Evolutionary conservation across 768 basidiomycete species (phyloP), one percentile per base, ranked within the genome.

Genomic region (Cyclocybe aegerita): DNA sequence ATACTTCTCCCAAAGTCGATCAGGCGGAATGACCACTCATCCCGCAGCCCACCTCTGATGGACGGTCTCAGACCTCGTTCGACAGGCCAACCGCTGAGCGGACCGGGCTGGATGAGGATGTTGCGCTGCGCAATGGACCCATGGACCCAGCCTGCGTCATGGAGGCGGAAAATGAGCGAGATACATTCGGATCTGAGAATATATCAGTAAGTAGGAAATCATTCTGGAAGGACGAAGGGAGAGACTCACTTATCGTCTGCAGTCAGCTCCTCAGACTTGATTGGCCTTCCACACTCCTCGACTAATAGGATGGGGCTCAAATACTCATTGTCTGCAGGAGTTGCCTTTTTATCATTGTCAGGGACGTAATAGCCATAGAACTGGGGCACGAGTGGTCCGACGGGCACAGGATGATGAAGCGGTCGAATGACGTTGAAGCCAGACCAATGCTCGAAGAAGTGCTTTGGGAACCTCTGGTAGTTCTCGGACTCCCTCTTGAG

Each of bases 341-440:
- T 29, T 7, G 8, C 29, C 39, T 42, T 40, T 14, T 16, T 39
- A 7, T 49, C 49, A 49, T 31, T 43, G 3, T 59, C 54, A 7
- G 65, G 67, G 7, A 55, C 55, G 54, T 85, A 86, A 62, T 80
- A 81, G 1, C 85, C 83, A 55, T 81, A 86, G 62, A 77, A 86
- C 61, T 83, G 81, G 0, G 85, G 84, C 4, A 81, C 78, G 39
- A 84, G 40, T 1, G 85, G 73, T 4, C 72, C 67, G 5, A 77
- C 66, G 2, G 80, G 78, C 0, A 76, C 72, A 1, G 79, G 75
- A 53, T 70, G 55, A 31, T 60, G 61, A 8, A 80, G 53, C 2
- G 76, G 74, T 12, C 55, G 52, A 4, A 77, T 57, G 30, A 78
- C 33, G 49, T 77, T 76, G 51, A 67, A 72, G 2, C 81, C 80